Base-by-base conservation (phyloP, 2,329 filamentous ascomycete genomes). In the Lithohypha guttulata region DNA sequence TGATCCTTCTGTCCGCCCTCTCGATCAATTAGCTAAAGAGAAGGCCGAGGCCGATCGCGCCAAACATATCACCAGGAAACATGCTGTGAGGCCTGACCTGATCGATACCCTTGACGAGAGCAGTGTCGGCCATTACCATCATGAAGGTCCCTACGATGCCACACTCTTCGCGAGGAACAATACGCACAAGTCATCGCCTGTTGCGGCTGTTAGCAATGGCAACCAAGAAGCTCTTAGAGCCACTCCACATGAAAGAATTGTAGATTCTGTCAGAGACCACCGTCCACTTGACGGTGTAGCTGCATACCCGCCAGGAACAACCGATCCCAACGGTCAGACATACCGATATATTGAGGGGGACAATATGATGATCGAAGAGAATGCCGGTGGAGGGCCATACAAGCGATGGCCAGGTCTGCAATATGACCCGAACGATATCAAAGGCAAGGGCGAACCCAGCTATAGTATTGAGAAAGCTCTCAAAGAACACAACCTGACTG, bases 111-210 rank as follows among this genome's bases (percentile, higher is more conserved):
- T 96, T 1, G 89, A 94, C 55, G 37, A 41, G 10, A 20, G 42
- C 4, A 41, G 45, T 7, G 65, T 71, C 2, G 59, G 72, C n/a
- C 59, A 70, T 35, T 70, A 70, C 13, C 89, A 95, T 59, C 89
- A 96, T 53, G 84, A 81, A 47, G 87, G 89, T 0, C 89, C 89
- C 0, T 96, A 83, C 51, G 89, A 96, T 56, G 84, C 87, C 7
- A 81, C 84, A 2, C 69, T 84, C 37, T 67, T 80, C 1, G 75
- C 81, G 9, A 73, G 84, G 33, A 95, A 95, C 61, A 68, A 63
- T 3, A 68, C 76, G 51, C 69, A 65, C 51, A 64, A 68, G 39
- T 62, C 58, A 42, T 79, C 83, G 2, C 87, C 89, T 0, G 63
- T 95, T 6, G 84, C 81, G 19, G 89, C 87, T 2, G 73, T 93